A percentile compares a stretch with the other conserved stretches of the same genome.
Evolutionary conservation across 441 rosid genomes (phyloP).

Genomic region (Jatropha podagrica): DNA sequence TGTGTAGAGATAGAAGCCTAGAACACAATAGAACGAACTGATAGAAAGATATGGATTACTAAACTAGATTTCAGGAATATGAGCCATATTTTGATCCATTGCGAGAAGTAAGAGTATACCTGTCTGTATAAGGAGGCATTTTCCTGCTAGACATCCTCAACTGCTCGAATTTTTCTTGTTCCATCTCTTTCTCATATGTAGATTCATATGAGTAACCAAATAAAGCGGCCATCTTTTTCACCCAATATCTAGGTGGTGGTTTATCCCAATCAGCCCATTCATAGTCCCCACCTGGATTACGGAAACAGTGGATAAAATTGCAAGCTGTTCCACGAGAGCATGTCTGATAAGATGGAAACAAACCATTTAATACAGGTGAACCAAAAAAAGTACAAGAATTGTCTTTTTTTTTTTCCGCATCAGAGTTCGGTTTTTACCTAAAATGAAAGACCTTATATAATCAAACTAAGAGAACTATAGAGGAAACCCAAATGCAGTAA

Average conservation of each 20-base stretch:
- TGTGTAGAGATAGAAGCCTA: neutral
- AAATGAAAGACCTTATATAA: neutral
- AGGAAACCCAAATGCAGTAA: neutral
- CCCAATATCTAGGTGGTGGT: slow-evolving; percentile 92
- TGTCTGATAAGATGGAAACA: slow-evolving; percentile 44
- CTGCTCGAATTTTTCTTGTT: slow-evolving; percentile 35
- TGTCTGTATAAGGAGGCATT: slow-evolving; percentile 36
- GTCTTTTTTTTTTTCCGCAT: too few relatives aligned
- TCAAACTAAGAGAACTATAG: neutral
- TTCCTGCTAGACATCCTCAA: slow-evolving; percentile 35
- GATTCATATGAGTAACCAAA: slow-evolving; percentile 69
- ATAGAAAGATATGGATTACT: neutral
- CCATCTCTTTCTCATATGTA: slow-evolving; percentile 36
- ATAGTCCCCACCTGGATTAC: slow-evolving; percentile 96
- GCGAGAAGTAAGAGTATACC: slow-evolving; percentile 29
- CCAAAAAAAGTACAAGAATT: neutral
- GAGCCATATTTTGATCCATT: slow-evolving; percentile 2
- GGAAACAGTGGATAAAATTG: slow-evolving; percentile 96
- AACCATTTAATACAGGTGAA: neutral
- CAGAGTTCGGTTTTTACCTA: too few relatives aligned
- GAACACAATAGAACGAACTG: neutral
- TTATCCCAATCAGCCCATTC: slow-evolving; percentile 98
- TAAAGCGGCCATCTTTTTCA: slow-evolving; percentile 69
- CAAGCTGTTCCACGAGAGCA: slow-evolving; percentile 92
- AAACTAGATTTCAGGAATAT: slow-evolving; percentile 9